Base-by-base conservation (phyloP, 352 stramenopile genomes). In the Phytopythium sindhum region DNA sequence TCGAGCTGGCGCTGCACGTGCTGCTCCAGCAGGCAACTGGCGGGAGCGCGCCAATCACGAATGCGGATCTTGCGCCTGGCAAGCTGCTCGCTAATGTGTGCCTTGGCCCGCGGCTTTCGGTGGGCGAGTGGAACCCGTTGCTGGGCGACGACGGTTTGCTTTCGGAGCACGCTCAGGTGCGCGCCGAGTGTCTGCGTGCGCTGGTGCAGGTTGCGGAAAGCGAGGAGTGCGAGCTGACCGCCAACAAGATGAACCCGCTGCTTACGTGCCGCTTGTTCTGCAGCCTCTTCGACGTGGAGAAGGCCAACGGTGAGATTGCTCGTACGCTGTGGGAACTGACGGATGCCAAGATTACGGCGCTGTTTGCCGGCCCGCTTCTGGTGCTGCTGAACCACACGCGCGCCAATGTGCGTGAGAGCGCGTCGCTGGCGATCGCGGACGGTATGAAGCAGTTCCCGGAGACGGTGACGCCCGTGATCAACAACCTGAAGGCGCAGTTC, bases 391-490 rank as follows among this genome's bases (percentile, higher is more conserved):
- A 87, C 60, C 90, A 97, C 70, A 55, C 68, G 15, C 75, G 89
- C 52, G 69, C 60, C 28, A 90, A 90, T 54, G 87, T 96, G 6
- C 88, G 90, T 37, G 81, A 90, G 61, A 89, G 80, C 9, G 88
- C 88, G 12, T 81, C 83, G 39, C 74, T 88, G 21, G 87, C 88
- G 23, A 77, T 97, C 61, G 88, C 89, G 4, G 75, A 89, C 31
- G 90, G 84, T 42, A 88, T 96, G 81, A 77, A 75, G 47, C 83
- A 88, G 61, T 94, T 91, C 74, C 84, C 85, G 0, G 77, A 93
- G 66, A 83, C 80, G 23, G 78, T 90, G 59, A 86, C 78, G 33
- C 80, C 78, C 4, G 68, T 90, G 42, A 59, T 92, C 37, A 82
- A 91, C 60, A 81, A 85, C 56, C 65, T 96, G 9, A 84, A 87